phyloP scores from a whole-genome alignment of 257 asterid genomes.

The Eucommia ulmoides region DNA sequence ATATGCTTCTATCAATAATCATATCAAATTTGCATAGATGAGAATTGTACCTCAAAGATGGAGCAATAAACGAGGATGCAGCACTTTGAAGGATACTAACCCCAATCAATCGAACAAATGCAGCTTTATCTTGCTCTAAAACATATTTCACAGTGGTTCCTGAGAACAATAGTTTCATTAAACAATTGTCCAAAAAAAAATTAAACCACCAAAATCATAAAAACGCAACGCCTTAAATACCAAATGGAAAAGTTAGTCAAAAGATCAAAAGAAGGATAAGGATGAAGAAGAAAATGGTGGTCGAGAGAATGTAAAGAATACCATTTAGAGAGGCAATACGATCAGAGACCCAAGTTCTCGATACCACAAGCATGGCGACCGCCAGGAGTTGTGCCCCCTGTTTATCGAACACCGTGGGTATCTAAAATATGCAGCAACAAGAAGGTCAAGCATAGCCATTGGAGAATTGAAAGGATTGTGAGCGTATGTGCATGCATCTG shows the following conservation, averaged over 20 bases:
- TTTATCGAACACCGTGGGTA: slow-evolving; percentile 85
- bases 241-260: background rate
- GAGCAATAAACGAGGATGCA: slow-evolving; percentile 95
- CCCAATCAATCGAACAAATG: slow-evolving; percentile 77
- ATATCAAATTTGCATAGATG: too few species aligned
- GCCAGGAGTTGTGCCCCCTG: slow-evolving; percentile 96
- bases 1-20: too few species aligned
- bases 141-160: slow-evolving; percentile 96
- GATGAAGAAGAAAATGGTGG: background rate
- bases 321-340: slow-evolving; percentile 98
- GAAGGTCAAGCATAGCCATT: slow-evolving; percentile 11
- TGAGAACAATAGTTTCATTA: slow-evolving; percentile 22
- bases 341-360: slow-evolving; percentile 95
- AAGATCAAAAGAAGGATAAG: background rate
- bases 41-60: slow-evolving; percentile 85
- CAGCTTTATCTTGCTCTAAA: slow-evolving; percentile 87
- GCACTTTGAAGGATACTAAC: slow-evolving; percentile 97
- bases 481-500: too few species aligned
- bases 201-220: too few species aligned
- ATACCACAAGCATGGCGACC: slow-evolving; percentile 78
- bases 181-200: too few species aligned
- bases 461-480: too few species aligned
- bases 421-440: slow-evolving; percentile 33
- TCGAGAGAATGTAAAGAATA: slow-evolving; percentile 4
- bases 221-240: too few species aligned